Conservation (phyloP, 1,139 yeast species). For the Taphrina wiesneri region DNA sequence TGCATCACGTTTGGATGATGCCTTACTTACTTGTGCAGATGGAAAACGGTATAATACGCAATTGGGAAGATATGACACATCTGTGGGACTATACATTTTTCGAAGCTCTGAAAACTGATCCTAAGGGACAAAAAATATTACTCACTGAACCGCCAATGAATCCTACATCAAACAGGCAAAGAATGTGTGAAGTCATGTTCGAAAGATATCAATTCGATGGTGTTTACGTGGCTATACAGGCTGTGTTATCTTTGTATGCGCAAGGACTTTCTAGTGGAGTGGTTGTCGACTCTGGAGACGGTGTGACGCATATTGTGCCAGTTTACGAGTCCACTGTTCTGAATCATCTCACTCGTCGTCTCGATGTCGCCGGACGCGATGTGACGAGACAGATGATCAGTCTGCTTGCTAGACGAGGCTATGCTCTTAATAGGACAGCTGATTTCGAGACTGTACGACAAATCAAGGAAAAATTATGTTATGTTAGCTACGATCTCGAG, state of each 20-base stretch:
- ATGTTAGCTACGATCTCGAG: slow-evolving; percentile 90
- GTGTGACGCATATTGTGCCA: slow-evolving; percentile 97
- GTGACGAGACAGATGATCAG: slow-evolving; percentile 93
- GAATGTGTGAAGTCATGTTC: slow-evolving; percentile 96
- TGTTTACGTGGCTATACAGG: slow-evolving; percentile 97
- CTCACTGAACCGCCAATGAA: slow-evolving; percentile 98
- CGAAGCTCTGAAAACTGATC: slow-evolving; percentile 78
- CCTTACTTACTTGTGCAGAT: slow-evolving; percentile 47
- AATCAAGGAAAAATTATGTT: slow-evolving; percentile 92
- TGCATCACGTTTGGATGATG: neutral
- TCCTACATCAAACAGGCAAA: slow-evolving; percentile 87
- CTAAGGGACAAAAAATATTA: slow-evolving; percentile 75
- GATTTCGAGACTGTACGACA: slow-evolving; percentile 98
- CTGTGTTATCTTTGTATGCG: slow-evolving; percentile 93
- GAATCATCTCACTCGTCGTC: slow-evolving; percentile 85
- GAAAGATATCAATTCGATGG: slow-evolving; percentile 95
- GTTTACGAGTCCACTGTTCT: slow-evolving; percentile 95
- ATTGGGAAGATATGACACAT: slow-evolving; percentile 99
- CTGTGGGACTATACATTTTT: slow-evolving; percentile 97
- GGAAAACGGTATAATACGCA: slow-evolving; percentile 97
- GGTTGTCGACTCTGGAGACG: slow-evolving; percentile 95
- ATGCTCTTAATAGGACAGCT: slow-evolving; percentile 96
- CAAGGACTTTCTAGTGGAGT: slow-evolving; percentile 90
- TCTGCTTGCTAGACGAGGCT: slow-evolving; percentile 88
- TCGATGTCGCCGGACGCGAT: slow-evolving; percentile 98